Percentiles rank a stretch among this genome's conserved stretches.
These are phyloP conservation scores for Cornus kousa DNA, from an alignment of 148 eudicot species.

Conservation along the genomic window DNA sequence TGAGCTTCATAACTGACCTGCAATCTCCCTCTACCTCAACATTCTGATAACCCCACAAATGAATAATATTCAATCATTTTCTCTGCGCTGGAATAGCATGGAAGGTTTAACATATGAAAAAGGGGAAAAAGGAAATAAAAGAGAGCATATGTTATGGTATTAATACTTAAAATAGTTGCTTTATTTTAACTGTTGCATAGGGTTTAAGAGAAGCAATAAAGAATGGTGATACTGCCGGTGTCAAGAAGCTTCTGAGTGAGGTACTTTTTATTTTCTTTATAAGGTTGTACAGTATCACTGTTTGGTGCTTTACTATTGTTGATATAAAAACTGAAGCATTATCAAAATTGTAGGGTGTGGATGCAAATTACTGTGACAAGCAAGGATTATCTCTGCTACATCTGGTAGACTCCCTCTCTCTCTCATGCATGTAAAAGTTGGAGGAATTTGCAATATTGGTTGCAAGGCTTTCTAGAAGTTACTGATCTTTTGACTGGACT, in stretches of 20 bases:
- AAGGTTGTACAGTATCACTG: neutral
- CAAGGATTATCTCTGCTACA: constrained; percentile 70
- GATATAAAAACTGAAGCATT: constrained; percentile 10
- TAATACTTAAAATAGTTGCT: too few species aligned
- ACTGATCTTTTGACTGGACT: neutral
- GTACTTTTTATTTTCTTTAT: constrained; percentile 21
- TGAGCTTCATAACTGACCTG: too few species aligned
- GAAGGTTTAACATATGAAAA: too few species aligned
- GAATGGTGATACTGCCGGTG: constrained; percentile 56
- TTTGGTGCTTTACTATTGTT: neutral
- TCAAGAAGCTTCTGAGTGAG: constrained; percentile 58
- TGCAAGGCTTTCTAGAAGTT: neutral
- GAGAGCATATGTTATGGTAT: too few species aligned
- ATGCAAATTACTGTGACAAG: constrained; percentile 68
- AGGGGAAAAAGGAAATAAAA: too few species aligned
- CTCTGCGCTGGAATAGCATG: too few species aligned
- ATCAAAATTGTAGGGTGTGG: constrained; percentile 54
- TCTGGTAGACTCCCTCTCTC: constrained; percentile 40
- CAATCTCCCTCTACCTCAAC: too few species aligned
- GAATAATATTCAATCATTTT: too few species aligned
- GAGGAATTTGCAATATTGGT: neutral
- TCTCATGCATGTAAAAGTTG: neutral
- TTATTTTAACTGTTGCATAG: constrained; percentile 17
- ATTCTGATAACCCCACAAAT: too few species aligned
- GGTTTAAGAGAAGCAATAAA: constrained; percentile 75